phyloP scores from a whole-genome alignment of 108 stramenopile species.

The Cyclotella cryptica region DNA sequence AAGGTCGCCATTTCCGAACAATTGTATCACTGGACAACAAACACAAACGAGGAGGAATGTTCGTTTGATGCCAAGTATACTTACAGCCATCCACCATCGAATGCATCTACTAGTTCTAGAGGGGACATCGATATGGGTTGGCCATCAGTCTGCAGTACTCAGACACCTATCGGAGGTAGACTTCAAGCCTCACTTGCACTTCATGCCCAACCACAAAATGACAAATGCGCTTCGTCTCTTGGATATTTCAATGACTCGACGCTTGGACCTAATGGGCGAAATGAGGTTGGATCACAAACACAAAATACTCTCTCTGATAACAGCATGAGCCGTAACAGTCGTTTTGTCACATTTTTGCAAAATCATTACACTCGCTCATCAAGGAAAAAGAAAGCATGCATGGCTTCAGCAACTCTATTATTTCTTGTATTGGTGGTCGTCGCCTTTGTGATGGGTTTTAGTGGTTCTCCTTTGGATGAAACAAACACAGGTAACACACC shows the following conservation, averaged over 20 bases:
- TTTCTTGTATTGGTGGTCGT: neutral
- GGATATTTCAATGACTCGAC: neutral
- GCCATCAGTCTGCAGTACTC: neutral
- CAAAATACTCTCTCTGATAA: too few relatives aligned
- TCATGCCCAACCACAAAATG: neutral
- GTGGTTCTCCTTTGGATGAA: neutral
- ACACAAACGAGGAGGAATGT: neutral
- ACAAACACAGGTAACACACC: too few relatives aligned
- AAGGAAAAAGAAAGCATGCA: neutral
- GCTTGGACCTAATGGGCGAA: too few relatives aligned
- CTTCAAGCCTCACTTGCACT: neutral
- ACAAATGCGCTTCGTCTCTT: neutral
- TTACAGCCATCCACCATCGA: neutral
- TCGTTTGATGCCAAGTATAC: neutral
- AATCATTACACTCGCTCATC: neutral
- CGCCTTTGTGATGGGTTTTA: neutral
- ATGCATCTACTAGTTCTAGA: neutral
- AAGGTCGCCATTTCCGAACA: neutral
- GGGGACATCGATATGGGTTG: neutral
- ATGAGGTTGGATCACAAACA: too few relatives aligned
- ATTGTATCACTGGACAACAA: neutral
- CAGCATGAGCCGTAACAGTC: neutral
- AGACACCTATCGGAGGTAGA: neutral
- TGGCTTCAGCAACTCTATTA: neutral
- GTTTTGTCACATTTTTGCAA: neutral